Evolutionary conservation across 176 grass and related monocot genomes (phyloP), one percentile per base, ranked within the genome.

Genomic region (Otatea glauca): DNA sequence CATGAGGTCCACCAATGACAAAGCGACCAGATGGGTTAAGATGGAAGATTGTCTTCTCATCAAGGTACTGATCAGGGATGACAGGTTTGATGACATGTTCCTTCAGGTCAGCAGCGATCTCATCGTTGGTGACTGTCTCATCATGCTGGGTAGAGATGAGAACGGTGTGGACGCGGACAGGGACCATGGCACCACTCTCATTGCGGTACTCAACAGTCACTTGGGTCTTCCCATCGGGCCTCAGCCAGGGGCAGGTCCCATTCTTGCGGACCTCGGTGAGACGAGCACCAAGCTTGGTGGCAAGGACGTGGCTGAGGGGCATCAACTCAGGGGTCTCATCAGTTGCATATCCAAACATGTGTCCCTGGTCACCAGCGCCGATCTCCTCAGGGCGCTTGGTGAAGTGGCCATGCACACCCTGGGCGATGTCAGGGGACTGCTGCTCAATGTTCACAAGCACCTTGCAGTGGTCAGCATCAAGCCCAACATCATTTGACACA

Each of bases 91-190:
- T 89, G 88, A 89, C 88, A 65, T 90, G 88, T 79, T 90, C 78
- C 83, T 90, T 90, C 8, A 90, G 66, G 55, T 90, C 88, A 78
- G 88, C 88, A 14, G 88, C 88, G 29, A 90, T 90, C 83, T 90
- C 88, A 72, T 90, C 88, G 2, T 90, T 90, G 78, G 88, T 90
- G 27, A 90, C 88, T 11, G 88, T 90, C 83, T 90, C 88, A 2
- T 90, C 88, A 39, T 90, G 88, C 88, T 90, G 88, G 78, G 88
- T 90, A 50, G 88, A 90, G 83, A 90, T 90, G 72, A 90, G 88
- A 9, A 90, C 88, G 20, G 88, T 90, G 72, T 90, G 88, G 35
- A 90, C 88, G 0, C 88, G 88, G 16, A 83, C 34, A 62, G 88
- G 88, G 47, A 90, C 73, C 88, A 73, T 90, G 67, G 83, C 88